Percentiles rank a stretch among this genome's conserved stretches.
Evolutionary conservation across 2,329 filamentous ascomycete species (phyloP).

Genomic region (Uncinocarpus reesii): DNA sequence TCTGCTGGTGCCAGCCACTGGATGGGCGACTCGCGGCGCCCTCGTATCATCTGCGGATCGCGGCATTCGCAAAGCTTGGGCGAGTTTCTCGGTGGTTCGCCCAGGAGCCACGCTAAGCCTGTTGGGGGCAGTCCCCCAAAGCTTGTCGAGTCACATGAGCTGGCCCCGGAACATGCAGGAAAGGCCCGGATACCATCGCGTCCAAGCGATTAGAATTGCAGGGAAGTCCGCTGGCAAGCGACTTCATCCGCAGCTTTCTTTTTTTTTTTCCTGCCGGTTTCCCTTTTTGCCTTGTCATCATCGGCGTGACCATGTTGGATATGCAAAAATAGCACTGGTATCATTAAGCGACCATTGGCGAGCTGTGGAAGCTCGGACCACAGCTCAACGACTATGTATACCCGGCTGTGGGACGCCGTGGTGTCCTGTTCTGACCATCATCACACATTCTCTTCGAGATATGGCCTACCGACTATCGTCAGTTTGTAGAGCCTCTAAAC

Average conservation of each 20-base stretch:
- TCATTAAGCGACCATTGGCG: background rate
- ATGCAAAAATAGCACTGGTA: background rate
- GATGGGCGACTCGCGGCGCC: too few species aligned
- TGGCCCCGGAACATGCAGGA: slow-evolving; percentile 6
- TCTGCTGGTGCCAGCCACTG: too few species aligned
- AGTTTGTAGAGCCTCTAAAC: slow-evolving; percentile 7
- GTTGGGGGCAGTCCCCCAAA: background rate
- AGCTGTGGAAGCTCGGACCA: slow-evolving; percentile 5
- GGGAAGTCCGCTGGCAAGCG: slow-evolving; percentile 9
- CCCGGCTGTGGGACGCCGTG: background rate
- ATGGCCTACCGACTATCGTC: slow-evolving; percentile 11
- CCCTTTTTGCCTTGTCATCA: too few species aligned
- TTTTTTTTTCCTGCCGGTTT: slow-evolving; percentile 1
- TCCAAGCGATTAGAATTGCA: background rate
- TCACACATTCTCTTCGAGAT: background rate
- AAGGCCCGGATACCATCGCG: slow-evolving; percentile 15
- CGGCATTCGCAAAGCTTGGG: too few species aligned
- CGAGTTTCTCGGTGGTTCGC: too few species aligned
- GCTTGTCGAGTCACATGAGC: slow-evolving; percentile 12
- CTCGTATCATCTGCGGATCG: too few species aligned
- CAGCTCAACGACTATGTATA: background rate
- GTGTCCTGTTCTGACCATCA: background rate
- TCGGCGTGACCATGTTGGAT: too few species aligned
- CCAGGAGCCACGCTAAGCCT: too few species aligned
- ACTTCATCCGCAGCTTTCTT: slow-evolving; percentile 2